Base-by-base conservation (phyloP, 495 filamentous ascomycete species). In the Lichenothelia convexa region DNA sequence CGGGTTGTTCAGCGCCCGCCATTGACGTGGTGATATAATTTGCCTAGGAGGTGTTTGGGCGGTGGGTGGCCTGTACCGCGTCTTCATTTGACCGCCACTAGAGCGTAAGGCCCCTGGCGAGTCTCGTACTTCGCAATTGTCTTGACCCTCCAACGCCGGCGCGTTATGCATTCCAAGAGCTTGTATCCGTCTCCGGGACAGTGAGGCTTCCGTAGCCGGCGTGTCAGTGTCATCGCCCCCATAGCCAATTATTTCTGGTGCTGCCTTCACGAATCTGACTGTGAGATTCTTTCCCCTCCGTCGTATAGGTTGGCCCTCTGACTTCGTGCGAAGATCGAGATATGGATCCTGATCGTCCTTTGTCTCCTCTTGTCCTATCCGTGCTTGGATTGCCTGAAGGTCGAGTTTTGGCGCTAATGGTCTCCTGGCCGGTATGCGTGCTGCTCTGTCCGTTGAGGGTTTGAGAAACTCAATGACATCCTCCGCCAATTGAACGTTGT, bases 151-250 rank as follows among this genome's bases (percentile, higher is more conserved):
- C 24, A 13, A 27, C 24, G 24, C 8, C 24, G 24, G 7, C 24
- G 24, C 24, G 13, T 7, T 13, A 27, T 27, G 24, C 13, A 27
- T 7, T 8, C 24, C 24, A 27, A 13, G 7, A 13, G 8, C 24
- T 13, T 27, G 24, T 27, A 8, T 13, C 24, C 24, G 9, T 29
- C 24, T 63, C 34, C 63, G 62, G 33, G 46, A 54, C 45, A 56
- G 61, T 0, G 68, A 70, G 13, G 92, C 74, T 46, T 86, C 80
- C 15, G 70, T 60, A 0, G 72, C 67, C 4, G 78, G 76, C 3
- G 59, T 54, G 24, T 79, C 74, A 29, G 75, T 71, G 43, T 91
- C 83, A 54, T 92, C 84, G 11, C 85, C 85, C 17, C 85, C 85
- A 47, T 80, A 71, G 18, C 85, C 85, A 53, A 93, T 91, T 34